Evolutionary conservation across 805 yeast species (phyloP), one percentile per base, ranked within the genome.

Genomic region (Yamadazyma laniorum): DNA sequence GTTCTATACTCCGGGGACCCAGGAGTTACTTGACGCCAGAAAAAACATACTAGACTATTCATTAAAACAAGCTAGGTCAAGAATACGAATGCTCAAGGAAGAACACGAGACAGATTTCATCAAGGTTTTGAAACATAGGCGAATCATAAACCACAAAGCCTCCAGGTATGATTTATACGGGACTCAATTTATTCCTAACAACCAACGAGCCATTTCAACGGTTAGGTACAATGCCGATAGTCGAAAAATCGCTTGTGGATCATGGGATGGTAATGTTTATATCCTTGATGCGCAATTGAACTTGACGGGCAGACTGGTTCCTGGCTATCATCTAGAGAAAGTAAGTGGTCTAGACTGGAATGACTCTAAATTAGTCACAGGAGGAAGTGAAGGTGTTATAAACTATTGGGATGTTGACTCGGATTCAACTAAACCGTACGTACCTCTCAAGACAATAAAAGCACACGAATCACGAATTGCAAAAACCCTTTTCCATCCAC

Each of bases 211-310:
- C 3, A 70, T 85, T 0, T 81, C 95, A 0, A 56, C 67, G 2
- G 76, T 81, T 1, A 50, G 76, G 5, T 67, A 76, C 41, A 66
- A 78, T 4, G 59, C 63, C 0, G 53, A 64, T 35, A 56, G 63
- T 3, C 29, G 50, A 2, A 35, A 45, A 2, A 58, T 85, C 3
- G 83, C 87, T 0, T 67, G 79, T 11, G 93, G 89, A 0, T 84
- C 93, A 25, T 91, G 98, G 97, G 77, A 81, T 44, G 97, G 97
- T 3, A 68, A 70, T 18, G 49, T 87, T 4, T 73, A 71, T 43
- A 44, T 86, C 1, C 29, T 83, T n/a, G 57, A 72, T 31, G 47
- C 59, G 0, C 56, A 70, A 3, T 58, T 82, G 29, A 59, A 61
- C 14, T 44, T 44, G 3, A 48, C 43, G 11, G 22, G 37, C 1